Evolutionary conservation across 2,329 filamentous ascomycete species (phyloP), one percentile per base, ranked within the genome.

Genomic region (Colletotrichum australisinense): DNA sequence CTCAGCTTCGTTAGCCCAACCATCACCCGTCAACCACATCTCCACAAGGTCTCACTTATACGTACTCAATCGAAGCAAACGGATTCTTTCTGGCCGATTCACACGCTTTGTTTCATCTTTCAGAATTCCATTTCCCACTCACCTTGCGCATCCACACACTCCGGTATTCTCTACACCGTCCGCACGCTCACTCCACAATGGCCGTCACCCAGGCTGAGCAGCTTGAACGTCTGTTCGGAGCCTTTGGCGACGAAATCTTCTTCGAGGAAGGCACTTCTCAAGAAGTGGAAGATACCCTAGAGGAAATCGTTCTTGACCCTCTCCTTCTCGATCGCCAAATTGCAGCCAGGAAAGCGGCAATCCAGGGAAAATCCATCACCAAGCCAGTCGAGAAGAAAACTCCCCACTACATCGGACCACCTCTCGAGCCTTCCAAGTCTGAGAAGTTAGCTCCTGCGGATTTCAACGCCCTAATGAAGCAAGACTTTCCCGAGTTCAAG

Each of bases 401-500:
- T 11, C 16, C 30, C n/a, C 26, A 38, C 28, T 56, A 57, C 16
- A 19, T n/a, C n/a, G 53, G 62, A 28, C 67, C 67, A 7, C 46
- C 55, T 24, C 52, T 56, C 19, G 14, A 60, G 24, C 71, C 71
- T 26, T 73, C 71, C 35, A 60, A 19, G n/a, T 73, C 71, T 26
- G 42, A 65, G 7, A 56, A 66, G 14, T 38, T 73, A 22, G 63
- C 60, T 3, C 42, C 71, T 14, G 60, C 52, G n/a, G 71, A 70
- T 11, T 66, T 66, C 22, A 58, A 66, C 56, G n/a, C 42, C 1
- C 71, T 73, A 28, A 52, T 71, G n/a, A 62, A 42, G 38, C 49
- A 66, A 30, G 55, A 55, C 1, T 76, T 76, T 22, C 63, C 58
- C n/a, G 59, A 69, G 38, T 75, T 73, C 52, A 32, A 67, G 22